These are phyloP conservation scores for Mrakia gelida DNA, from an alignment of 768 basidiomycete species.

Conservation along the genomic window DNA sequence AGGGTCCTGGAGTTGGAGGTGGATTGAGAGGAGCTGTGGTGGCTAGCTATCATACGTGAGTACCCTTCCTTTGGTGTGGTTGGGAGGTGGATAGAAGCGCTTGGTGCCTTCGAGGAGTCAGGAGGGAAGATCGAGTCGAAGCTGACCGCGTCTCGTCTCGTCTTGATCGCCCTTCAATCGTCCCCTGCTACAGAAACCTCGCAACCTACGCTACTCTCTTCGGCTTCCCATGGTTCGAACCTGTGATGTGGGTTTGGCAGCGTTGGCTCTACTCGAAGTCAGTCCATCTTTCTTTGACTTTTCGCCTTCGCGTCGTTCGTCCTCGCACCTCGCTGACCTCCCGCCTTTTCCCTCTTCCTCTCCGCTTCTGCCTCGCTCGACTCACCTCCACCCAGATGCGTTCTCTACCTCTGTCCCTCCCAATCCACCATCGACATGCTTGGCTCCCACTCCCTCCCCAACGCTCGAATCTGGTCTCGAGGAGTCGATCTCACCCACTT, in stretches of 20 bases:
- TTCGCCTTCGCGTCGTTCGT: slow-evolving; percentile 5
- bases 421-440: slow-evolving; percentile 47
- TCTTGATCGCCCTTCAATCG: background rate
- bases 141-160: background rate
- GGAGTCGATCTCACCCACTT: slow-evolving; percentile 47
- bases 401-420: slow-evolving; percentile 48
- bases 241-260: slow-evolving; percentile 47
- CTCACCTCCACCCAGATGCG: slow-evolving; percentile 35
- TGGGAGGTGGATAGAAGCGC: background rate
- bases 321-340: slow-evolving; percentile 13
- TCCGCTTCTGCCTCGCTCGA: background rate
- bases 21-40: slow-evolving; percentile 45
- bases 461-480: slow-evolving; percentile 48
- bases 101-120: background rate
- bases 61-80: background rate
- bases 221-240: slow-evolving; percentile 47
- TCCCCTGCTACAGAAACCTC: slow-evolving; percentile 40
- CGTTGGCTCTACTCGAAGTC: slow-evolving; percentile 43
- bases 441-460: slow-evolving; percentile 39
- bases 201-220: slow-evolving; percentile 49
- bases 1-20: slow-evolving; percentile 39
- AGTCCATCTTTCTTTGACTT: slow-evolving; percentile 18
- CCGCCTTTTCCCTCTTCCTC: too few relatives aligned
- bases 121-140: background rate
- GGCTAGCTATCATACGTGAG: slow-evolving; percentile 48